Evolutionary conservation across 106 monocot genomes (phyloP), one percentile per base, ranked within the genome.

Genomic region (Ottelia alismoides): DNA sequence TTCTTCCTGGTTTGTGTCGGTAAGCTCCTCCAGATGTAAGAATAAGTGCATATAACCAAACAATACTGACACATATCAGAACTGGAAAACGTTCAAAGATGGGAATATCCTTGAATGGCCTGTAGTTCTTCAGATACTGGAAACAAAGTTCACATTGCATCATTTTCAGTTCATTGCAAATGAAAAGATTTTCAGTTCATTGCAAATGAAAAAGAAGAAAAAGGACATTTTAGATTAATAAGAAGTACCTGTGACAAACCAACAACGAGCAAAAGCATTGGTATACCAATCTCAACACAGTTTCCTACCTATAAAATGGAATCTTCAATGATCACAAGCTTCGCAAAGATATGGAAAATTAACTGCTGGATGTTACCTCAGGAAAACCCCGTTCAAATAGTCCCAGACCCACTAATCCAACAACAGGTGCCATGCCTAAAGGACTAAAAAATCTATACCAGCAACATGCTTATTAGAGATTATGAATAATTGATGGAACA

Each of bases 231-330:
- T 43, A 43, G 40, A 6, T 43, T 16, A 26, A 28, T 11, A 69
- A 26, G 28, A 21, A 7, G 7, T 71, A 86, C 92, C 86, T 94
- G 93, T 58, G 93, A 94, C 22, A 94, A 25, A 20, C 80, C 88
- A 52, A 94, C 62, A 18, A 76, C 57, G 31, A 94, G 40, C 45
- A 94, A 58, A 22, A 94, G 70, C 84, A 81, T 88, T 28, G 93
- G 93, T 65, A 94, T 65, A 22, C 93, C 93, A 63, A 94, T 88
- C 67, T 94, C 93, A 47, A 94, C 84, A 65, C 93, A 94, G 27
- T 84, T 78, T 35, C 88, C 93, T 29, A 88, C 75, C 93, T 94
- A 70, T 43, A 30, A 30, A 64, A 49, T 12, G 49, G 53, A 57
- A 51, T 24, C 18, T 16, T 7, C 16, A 6, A 43, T 7, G 40